Percentiles rank a stretch among this genome's conserved stretches.
phyloP scores from a whole-genome alignment of 345 rosid genomes.

The Populus pruinosa region DNA sequence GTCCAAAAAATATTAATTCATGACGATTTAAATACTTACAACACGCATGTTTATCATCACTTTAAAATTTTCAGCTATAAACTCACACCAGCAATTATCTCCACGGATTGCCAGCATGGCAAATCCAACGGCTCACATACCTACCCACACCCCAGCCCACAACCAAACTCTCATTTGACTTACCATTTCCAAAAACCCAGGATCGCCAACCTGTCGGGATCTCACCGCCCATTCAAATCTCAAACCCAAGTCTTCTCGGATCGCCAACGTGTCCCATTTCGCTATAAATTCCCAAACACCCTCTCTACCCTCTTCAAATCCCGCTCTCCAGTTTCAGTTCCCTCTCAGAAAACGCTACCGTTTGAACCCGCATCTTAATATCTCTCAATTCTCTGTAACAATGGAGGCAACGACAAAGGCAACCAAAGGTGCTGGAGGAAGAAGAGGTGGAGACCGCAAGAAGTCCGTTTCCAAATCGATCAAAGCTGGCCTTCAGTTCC shows the following conservation, averaged over 20 bases:
- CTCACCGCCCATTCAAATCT: background rate
- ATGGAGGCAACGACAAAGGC: slow-evolving; percentile 2
- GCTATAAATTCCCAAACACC: background rate
- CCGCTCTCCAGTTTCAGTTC: too few relatives aligned
- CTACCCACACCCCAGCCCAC: too few relatives aligned
- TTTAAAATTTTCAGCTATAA: too few relatives aligned
- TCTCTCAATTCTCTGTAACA: background rate
- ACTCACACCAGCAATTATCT: too few relatives aligned
- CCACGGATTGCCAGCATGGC: background rate
- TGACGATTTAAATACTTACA: too few relatives aligned
- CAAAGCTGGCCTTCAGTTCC: slow-evolving; percentile 24
- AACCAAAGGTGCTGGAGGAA: slow-evolving; percentile 24
- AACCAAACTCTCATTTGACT: background rate
- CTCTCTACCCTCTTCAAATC: background rate
- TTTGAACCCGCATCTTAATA: background rate
- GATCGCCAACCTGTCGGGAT: slow-evolving; percentile 28
- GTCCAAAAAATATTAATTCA: too few relatives aligned
- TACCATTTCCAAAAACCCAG: background rate
- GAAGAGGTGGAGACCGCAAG: slow-evolving; percentile 19
- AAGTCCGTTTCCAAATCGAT: slow-evolving; percentile 18
- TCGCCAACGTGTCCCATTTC: background rate
- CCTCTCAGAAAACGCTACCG: background rate
- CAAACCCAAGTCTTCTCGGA: background rate
- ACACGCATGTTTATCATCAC: too few relatives aligned
- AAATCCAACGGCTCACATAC: background rate